Evolutionary conservation across 2,329 filamentous ascomycete genomes (phyloP), one percentile per base, ranked within the genome.

Genomic region (Fusarium incarnatum): DNA sequence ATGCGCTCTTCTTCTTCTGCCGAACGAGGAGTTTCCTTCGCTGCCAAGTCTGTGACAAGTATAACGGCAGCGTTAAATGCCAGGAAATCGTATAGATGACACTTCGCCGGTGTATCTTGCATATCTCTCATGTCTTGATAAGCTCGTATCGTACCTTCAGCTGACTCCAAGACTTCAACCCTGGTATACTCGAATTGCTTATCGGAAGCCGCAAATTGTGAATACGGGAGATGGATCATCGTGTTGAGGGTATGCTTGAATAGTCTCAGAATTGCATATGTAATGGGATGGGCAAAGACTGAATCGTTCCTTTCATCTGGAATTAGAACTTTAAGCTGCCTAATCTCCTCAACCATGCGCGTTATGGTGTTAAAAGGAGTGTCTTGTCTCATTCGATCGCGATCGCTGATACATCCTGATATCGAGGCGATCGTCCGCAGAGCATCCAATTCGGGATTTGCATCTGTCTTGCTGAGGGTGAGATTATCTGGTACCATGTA

Each of bases 31-130:
- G 55, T 40, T 7, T n/a, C 28, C 23, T 42, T 20, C 6, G 37
- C 49, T 34, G 83, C 74, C 16, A 84, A 67, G 55, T 84, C 81
- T 34, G 84, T 73, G 5, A 82, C 71, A 7, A 86, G 67, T 2
- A 85, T 75, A 69, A 85, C 79, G 16, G 82, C 79, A 6, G 81
- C 79, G 2, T 78, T 84, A 64, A 86, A 86, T 4, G 79, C 80
- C 54, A 82, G 76, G 52, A 86, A 86, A 63, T 86, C 84, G 48
- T 83, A 77, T 37, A 84, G 67, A 46, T 84, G 84, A 74, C 83
- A 84, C 12, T 52, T 67, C 11, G 59, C 32, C 9, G 60, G 56
- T 7, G 30, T 48, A 18, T 54, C 54, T 49, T 81, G 79, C 8
- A 79, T 74, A 15, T 54, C 41, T 10, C 64, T 41, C 20, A 68